A percentile compares a stretch with the other conserved stretches of the same genome.
Evolutionary conservation across 768 basidiomycete genomes (phyloP).

Genomic region (Lactifluus echinatus): DNA sequence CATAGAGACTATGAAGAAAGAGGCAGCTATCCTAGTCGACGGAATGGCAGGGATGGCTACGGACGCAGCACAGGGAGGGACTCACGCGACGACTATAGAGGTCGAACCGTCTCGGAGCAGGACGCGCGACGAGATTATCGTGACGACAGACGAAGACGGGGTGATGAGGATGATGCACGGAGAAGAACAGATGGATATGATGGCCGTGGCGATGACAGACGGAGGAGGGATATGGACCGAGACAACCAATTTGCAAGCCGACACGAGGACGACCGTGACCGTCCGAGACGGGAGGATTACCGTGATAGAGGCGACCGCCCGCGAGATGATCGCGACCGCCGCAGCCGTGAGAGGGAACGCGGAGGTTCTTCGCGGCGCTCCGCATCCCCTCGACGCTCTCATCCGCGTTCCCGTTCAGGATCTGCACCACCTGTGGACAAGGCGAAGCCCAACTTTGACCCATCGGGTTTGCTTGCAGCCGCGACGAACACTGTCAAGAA

Average conservation of each 20-base stretch:
- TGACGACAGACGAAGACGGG: not conserved
- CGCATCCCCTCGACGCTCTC: conserved; percentile 43
- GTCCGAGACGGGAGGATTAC: conserved; percentile 37
- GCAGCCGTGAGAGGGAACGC: conserved; percentile 28
- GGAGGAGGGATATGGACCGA: conserved; percentile 23
- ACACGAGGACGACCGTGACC: conserved; percentile 29
- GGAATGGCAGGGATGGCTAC: not conserved
- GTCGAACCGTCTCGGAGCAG: not conserved
- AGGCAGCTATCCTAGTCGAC: conserved; percentile 1
- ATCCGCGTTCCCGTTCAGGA: conserved; percentile 22
- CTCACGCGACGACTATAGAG: not conserved
- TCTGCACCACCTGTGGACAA: conserved; percentile 47
- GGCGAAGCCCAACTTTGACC: conserved; percentile 81
- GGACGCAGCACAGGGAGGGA: conserved; percentile 3
- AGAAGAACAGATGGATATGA: not conserved
- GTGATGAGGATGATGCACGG: not conserved
- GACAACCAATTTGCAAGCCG: conserved; percentile 19
- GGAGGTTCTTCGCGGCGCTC: conserved; percentile 41
- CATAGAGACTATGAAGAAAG: conserved; percentile 1
- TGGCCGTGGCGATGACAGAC: conserved; percentile 13
- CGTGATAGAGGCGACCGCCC: conserved; percentile 33
- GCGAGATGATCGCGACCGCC: conserved; percentile 33
- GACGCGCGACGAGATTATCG: not conserved
- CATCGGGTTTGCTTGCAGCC: conserved; percentile 87
- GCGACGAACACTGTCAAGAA: conserved; percentile 88